Evolutionary conservation across 1,284 basidiomycete genomes (phyloP).

Genomic region (Irpex sp.): DNA sequence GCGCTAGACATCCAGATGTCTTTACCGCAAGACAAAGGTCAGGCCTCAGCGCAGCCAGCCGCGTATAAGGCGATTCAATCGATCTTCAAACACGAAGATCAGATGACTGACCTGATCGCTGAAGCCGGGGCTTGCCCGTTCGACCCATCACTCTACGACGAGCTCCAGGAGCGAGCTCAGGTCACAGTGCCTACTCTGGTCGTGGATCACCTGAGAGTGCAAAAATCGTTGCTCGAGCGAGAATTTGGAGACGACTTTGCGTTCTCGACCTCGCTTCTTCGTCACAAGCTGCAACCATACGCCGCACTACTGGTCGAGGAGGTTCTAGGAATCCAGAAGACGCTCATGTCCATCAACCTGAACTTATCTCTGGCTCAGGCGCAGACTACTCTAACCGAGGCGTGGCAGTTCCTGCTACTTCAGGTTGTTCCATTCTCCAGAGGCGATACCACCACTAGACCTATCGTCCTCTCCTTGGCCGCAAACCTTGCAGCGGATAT

Average conservation of each 20-base stretch:
- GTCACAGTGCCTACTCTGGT: slow-evolving; percentile 50
- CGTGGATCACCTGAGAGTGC: slow-evolving; percentile 61
- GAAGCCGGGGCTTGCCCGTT: slow-evolving; percentile 70
- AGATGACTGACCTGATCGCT: slow-evolving; percentile 56
- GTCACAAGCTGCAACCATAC: slow-evolving; percentile 51
- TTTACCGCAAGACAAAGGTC: slow-evolving; percentile 36
- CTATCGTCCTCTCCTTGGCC: slow-evolving; percentile 56
- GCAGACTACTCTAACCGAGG: slow-evolving; percentile 69
- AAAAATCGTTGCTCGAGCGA: slow-evolving; percentile 62
- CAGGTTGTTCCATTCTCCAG: slow-evolving; percentile 64
- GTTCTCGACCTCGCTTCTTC: slow-evolving; percentile 56
- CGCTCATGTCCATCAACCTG: slow-evolving; percentile 68
- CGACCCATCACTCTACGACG: slow-evolving; percentile 66
- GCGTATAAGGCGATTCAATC: slow-evolving; percentile 58
- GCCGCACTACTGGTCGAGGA: slow-evolving; percentile 33
- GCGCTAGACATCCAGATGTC: slow-evolving; percentile 68
- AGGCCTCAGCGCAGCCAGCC: slow-evolving; percentile 41
- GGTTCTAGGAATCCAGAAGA: slow-evolving; percentile 46
- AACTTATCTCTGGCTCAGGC: slow-evolving; percentile 84
- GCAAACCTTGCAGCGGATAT: slow-evolving; percentile 65
- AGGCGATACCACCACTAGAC: slow-evolving; percentile 49
- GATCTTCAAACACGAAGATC: slow-evolving; percentile 55
- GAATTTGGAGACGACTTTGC: slow-evolving; percentile 80
- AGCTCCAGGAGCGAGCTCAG: slow-evolving; percentile 42
- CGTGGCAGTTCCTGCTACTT: slow-evolving; percentile 76